Conservation (phyloP, 2,329 filamentous ascomycete species). For the Orbilia ellipsospora region DNA sequence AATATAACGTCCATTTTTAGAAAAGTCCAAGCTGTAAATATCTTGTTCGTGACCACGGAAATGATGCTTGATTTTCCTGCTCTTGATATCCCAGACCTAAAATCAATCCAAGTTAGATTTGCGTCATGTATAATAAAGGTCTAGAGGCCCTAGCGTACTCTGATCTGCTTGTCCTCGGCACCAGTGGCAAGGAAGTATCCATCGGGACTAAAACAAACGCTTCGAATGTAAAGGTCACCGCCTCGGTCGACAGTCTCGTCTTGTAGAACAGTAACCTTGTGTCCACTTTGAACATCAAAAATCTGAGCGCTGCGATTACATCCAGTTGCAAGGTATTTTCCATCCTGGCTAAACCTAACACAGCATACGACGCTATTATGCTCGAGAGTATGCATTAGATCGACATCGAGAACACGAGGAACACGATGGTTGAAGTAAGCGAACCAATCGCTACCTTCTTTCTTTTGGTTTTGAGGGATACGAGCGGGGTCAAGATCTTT, state of each 20-base stretch:
- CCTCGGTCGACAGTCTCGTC: conserved; percentile 87
- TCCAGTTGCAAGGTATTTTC: conserved; percentile 93
- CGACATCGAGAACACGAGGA: conserved; percentile 88
- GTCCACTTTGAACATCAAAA: conserved; percentile 87
- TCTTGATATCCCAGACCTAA: conserved; percentile 93
- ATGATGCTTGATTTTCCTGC: conserved; percentile 84
- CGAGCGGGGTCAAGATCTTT: conserved; percentile 89
- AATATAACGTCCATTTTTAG: conserved; percentile 47
- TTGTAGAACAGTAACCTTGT: conserved; percentile 88
- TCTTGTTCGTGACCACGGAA: conserved; percentile 99
- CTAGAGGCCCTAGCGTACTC: conserved; percentile 72
- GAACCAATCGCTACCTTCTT: conserved; percentile 91
- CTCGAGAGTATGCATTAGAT: conserved; percentile 88
- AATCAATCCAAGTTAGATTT: conserved; percentile 15
- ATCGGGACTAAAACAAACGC: conserved; percentile 98
- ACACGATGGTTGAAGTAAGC: conserved; percentile 95
- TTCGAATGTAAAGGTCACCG: conserved; percentile 95
- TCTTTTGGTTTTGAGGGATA: conserved; percentile 75
- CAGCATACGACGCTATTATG: conserved; percentile 99
- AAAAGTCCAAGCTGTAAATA: conserved; percentile 68
- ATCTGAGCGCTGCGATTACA: conserved; percentile 99
- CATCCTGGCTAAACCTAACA: conserved; percentile 94
- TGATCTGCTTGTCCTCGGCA: conserved; percentile 96
- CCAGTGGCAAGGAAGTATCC: conserved; percentile 93
- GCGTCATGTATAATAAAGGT: not conserved